Evolutionary conservation across 352 stramenopile genomes (phyloP), one percentile per base, ranked within the genome.

Genomic region (Aphanomyces astaci): DNA sequence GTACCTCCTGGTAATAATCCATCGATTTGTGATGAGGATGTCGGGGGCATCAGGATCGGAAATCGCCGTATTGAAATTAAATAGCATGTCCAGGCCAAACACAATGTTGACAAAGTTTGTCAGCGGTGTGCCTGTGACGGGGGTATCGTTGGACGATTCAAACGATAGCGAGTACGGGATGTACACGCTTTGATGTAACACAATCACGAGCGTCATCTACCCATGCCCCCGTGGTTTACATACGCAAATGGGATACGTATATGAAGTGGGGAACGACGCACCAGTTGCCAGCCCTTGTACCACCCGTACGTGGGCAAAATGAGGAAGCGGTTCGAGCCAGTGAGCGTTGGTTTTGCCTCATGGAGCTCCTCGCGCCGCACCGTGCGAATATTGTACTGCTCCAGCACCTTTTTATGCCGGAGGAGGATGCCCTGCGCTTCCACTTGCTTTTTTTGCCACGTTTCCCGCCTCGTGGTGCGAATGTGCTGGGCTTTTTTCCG

Each of bases 261-360:
- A 63, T 7, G 4, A 13, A 46, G 19, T n/a, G 30, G 17, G 10
- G 13, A 54, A 27, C 15, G 7, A 75, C 76, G 28, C 74, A 89
- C 82, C 60, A 92, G 68, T 43, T 92, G 84, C 84, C 84, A 92
- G 5, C 88, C 60, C 55, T 90, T 90, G 75, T 80, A 92, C 43
- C 87, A 4, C 0, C 64, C 78, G 53, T 78, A 87, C 62, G 89
- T 80, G 0, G 84, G 82, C 24, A 91, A 87, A 24, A 90, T 78
- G 75, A 92, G 80, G 45, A 90, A 64, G 5, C 22, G 24, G 2
- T 45, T 3, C 15, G 52, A 70, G 3, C 75, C 75, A 4, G 88
- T 60, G 36, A 79, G 79, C 32, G 76, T 78, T 3, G 86, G 49
- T 2, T 75, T 66, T 7, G 65, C 64, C 24, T 43, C 66, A 28